Percentiles rank a stretch among this genome's conserved stretches.
Conservation (phyloP, 805 yeast genomes). For the Yamadazyma tumulicola region DNA sequence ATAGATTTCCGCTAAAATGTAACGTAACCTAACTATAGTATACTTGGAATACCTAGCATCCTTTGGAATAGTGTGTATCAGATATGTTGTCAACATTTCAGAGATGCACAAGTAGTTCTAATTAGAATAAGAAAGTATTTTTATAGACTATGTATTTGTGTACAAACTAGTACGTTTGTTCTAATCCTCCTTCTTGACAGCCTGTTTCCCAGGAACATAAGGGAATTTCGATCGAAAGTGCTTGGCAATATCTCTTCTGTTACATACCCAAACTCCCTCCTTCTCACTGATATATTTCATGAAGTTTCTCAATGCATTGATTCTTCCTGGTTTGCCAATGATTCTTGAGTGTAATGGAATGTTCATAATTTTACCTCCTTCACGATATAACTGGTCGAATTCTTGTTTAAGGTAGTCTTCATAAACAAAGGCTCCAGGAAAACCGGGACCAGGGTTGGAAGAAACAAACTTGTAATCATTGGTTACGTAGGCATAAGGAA, state of each 20-base stretch:
- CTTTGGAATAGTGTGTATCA: too few species aligned
- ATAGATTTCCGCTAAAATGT: too few species aligned
- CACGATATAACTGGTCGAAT: constrained; percentile 25
- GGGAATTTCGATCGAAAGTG: constrained; percentile 19
- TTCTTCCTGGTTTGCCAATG: constrained; percentile 33
- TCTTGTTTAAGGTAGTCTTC: constrained; percentile 12
- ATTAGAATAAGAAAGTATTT: too few species aligned
- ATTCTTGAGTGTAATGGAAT: constrained; percentile 34
- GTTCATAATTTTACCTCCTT: constrained; percentile 35
- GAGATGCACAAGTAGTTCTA: too few species aligned
- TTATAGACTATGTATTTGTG: too few species aligned
- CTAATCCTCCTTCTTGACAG: too few species aligned
- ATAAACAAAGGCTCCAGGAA: constrained; percentile 11
- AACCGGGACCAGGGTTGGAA: constrained; percentile 7
- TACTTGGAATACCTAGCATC: too few species aligned
- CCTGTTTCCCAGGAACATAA: constrained; percentile 12
- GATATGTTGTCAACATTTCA: too few species aligned
- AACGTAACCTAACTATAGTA: too few species aligned
- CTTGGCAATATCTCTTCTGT: constrained; percentile 32
- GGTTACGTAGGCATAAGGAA: constrained; percentile 26
- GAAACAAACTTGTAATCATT: constrained; percentile 23
- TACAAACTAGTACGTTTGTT: too few species aligned
- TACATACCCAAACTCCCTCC: constrained; percentile 35
- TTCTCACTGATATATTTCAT: constrained; percentile 28
- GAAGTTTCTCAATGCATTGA: constrained; percentile 30